These are phyloP conservation scores for Pleurotus pulmonarius DNA, from an alignment of 768 basidiomycete genomes.

Conservation along the genomic window DNA sequence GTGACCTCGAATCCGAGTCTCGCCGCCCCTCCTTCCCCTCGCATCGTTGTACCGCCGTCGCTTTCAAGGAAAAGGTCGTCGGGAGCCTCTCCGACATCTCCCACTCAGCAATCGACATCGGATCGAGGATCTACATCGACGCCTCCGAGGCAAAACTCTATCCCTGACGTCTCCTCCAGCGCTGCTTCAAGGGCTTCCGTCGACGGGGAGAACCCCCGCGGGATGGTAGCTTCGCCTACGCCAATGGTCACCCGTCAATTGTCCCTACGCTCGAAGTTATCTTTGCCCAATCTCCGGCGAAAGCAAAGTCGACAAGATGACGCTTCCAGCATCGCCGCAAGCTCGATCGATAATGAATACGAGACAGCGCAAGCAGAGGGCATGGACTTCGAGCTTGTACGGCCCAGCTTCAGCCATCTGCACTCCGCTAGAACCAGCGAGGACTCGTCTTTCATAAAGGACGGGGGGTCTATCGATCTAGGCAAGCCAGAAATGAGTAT, in stretches of 20 bases:
- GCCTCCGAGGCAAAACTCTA: background rate
- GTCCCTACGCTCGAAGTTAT: slow-evolving; percentile 60
- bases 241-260: background rate
- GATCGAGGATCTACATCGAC: background rate
- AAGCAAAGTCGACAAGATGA: slow-evolving; percentile 35
- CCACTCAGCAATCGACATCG: background rate
- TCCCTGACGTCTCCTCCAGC: slow-evolving; percentile 1
- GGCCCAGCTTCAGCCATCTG: slow-evolving; percentile 48
- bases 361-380: slow-evolving; percentile 75
- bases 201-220: slow-evolving; percentile 23
- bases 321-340: slow-evolving; percentile 17
- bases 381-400: slow-evolving; percentile 78
- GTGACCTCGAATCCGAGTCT: slow-evolving; percentile 22
- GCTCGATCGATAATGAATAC: slow-evolving; percentile 26
- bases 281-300: slow-evolving; percentile 62
- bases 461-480: slow-evolving; percentile 30
- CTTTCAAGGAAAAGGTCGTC: background rate
- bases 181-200: slow-evolving; percentile 1
- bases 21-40: slow-evolving; percentile 14
- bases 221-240: slow-evolving; percentile 33
- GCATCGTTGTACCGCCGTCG: slow-evolving; percentile 3
- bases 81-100: background rate
- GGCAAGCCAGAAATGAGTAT: slow-evolving; percentile 3
- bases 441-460: slow-evolving; percentile 42
- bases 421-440: slow-evolving; percentile 44